phyloP scores from a whole-genome alignment of 495 filamentous ascomycete genomes.

The Aspergillus baeticus region DNA sequence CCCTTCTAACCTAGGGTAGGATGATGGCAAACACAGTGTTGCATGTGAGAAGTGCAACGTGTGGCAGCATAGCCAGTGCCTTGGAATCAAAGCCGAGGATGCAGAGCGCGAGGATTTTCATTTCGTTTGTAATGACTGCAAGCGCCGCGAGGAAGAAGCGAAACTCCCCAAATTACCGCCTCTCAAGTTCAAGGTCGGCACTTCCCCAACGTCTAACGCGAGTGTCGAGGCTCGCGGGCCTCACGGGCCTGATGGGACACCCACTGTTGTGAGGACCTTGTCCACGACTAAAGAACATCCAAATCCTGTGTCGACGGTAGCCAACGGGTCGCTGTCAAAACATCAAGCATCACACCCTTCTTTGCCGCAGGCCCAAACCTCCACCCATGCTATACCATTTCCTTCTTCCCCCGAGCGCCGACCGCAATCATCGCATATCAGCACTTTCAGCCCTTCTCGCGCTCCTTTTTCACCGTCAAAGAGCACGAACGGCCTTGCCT shows the following conservation, averaged over 20 bases:
- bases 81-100: conserved; percentile 71
- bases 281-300: conserved; percentile 35
- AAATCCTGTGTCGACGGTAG: conserved; percentile 17
- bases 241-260: conserved; percentile 17
- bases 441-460: conserved; percentile 35
- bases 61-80: conserved; percentile 94
- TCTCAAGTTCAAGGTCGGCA: conserved; percentile 61
- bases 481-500: conserved; percentile 26
- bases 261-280: conserved; percentile 8
- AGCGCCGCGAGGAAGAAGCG: conserved; percentile 61
- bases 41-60: conserved; percentile 94
- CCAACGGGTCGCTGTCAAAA: conserved; percentile 22
- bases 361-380: conserved; percentile 23
- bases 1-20: conserved; percentile 43
- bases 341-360: conserved; percentile 15
- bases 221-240: conserved; percentile 17
- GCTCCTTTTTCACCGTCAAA: conserved; percentile 42
- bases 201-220: conserved; percentile 48
- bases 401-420: conserved; percentile 43
- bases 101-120: conserved; percentile 86
- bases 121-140: conserved; percentile 81
- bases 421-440: conserved; percentile 25
- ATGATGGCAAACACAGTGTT: conserved; percentile 89
- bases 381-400: conserved; percentile 30
- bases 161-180: conserved; percentile 68